phyloP scores from a whole-genome alignment of 2,329 filamentous ascomycete species.

The Botryotinia calthae region DNA sequence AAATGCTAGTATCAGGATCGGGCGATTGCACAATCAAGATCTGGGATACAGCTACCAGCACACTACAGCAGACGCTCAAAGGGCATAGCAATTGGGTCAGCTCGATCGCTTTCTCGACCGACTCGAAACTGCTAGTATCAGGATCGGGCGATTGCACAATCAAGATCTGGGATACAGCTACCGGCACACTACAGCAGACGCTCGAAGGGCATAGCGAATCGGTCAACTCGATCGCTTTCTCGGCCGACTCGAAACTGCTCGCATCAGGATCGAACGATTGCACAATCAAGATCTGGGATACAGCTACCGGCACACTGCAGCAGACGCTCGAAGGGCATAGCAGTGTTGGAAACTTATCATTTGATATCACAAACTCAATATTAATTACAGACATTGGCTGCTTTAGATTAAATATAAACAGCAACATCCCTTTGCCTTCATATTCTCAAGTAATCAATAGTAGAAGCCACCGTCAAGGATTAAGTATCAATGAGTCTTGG shows the following conservation, averaged over 20 bases:
- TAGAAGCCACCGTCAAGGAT: constrained; percentile 24
- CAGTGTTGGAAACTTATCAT: neutral
- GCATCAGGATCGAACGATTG: neutral
- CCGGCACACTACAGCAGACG: neutral
- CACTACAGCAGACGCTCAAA: too few species aligned
- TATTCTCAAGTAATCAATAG: neutral
- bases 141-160: neutral
- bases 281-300: neutral
- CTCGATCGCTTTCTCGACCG: neutral
- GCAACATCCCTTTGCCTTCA: neutral
- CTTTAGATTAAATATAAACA: neutral
- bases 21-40: too few species aligned
- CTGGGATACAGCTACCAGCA: too few species aligned
- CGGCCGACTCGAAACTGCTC: neutral
- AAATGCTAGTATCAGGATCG: too few species aligned
- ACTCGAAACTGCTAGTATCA: neutral
- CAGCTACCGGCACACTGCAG: neutral
- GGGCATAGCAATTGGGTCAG: too few species aligned
- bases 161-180: constrained; percentile 14
- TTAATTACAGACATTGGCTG: neutral
- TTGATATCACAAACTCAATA: neutral
- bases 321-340: too few species aligned
- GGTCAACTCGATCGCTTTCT: neutral
- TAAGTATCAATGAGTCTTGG: constrained; percentile 21
- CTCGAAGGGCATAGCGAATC: neutral